Evolutionary conservation across 148 eudicot genomes (phyloP).

Genomic region (Camellia sinensis): DNA sequence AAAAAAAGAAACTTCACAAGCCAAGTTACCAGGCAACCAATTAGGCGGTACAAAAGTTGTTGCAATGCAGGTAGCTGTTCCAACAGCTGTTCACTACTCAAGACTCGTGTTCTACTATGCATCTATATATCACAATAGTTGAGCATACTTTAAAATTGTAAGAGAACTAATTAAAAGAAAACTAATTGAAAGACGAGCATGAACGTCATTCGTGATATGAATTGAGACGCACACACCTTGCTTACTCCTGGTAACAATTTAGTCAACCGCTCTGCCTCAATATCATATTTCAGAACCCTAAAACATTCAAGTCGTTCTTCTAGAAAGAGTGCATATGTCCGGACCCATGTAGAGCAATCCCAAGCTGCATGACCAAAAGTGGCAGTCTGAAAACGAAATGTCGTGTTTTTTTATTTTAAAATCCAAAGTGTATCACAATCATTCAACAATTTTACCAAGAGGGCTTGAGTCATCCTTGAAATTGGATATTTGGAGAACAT

Average conservation of each 20-base stretch:
- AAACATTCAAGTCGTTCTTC: constrained; percentile 95
- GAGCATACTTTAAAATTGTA: neutral
- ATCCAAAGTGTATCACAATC: neutral
- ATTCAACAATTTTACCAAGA: constrained; percentile 49
- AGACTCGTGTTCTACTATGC: constrained; percentile 75
- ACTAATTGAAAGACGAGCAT: too few species aligned
- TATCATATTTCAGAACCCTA: constrained; percentile 73
- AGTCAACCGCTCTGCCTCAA: constrained; percentile 70
- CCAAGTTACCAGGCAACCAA: constrained; percentile 71
- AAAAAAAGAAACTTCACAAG: neutral
- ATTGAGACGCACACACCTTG: constrained; percentile 43
- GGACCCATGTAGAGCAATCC: constrained; percentile 99
- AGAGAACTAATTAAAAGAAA: neutral
- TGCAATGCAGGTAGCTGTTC: constrained; percentile 91
- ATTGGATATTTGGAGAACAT: constrained; percentile 73
- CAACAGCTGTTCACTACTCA: constrained; percentile 65
- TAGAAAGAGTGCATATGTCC: constrained; percentile 83
- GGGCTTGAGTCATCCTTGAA: constrained; percentile 97
- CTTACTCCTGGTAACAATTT: constrained; percentile 63
- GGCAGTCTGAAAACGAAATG: neutral
- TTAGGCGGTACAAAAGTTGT: constrained; percentile 74
- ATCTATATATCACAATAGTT: constrained; percentile 31
- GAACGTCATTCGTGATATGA: neutral
- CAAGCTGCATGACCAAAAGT: constrained; percentile 50
- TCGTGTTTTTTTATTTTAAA: neutral